These are phyloP conservation scores for Oryza meridionalis DNA, from an alignment of 176 grass and related monocot genomes.

Conservation along the genomic window DNA sequence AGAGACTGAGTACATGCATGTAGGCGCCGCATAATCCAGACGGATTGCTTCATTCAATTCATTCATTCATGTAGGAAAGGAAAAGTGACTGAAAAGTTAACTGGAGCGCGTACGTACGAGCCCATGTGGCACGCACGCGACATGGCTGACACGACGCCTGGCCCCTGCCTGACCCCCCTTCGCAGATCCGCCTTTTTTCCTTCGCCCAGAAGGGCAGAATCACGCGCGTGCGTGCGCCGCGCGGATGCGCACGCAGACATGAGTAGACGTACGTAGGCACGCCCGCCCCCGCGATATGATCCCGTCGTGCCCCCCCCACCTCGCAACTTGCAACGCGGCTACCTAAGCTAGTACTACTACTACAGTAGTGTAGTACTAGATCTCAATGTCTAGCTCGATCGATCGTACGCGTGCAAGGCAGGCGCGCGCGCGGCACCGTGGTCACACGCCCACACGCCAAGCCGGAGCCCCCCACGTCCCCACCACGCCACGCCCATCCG, in stretches of 20 bases:
- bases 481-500: background rate
- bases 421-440: background rate
- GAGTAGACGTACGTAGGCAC: background rate
- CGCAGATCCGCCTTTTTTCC: constrained; percentile 30
- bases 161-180: background rate
- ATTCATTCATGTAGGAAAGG: background rate
- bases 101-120: constrained; percentile 14
- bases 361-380: no score
- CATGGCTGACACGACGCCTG: constrained; percentile 26
- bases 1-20: no score
- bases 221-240: background rate
- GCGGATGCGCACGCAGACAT: background rate
- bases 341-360: background rate
- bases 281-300: background rate
- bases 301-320: background rate
- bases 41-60: background rate
- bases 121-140: constrained; percentile 20
- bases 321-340: background rate
- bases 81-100: background rate
- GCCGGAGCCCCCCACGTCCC: background rate
- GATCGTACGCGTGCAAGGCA: no score
- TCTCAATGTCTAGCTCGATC: no score
- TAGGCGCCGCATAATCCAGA: background rate
- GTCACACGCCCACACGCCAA: constrained; percentile 10
- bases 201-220: background rate